These are phyloP conservation scores for Kazachstania sp. DNA, from an alignment of 1,139 yeast genomes.

Conservation along the genomic window DNA sequence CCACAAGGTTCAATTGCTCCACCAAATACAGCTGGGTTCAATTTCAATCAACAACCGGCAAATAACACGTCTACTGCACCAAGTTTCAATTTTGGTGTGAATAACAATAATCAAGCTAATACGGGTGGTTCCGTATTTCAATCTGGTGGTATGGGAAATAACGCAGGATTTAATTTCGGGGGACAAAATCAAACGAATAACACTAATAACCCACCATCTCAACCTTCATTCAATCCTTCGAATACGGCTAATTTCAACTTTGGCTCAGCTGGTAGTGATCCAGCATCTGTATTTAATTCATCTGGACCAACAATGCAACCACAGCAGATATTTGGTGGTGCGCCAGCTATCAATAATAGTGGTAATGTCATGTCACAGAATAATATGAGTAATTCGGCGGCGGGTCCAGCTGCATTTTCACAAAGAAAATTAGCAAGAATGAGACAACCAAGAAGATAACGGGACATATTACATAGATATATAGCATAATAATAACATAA, in stretches of 20 bases:
- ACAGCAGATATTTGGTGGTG: constrained; percentile 16
- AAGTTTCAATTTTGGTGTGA: no score
- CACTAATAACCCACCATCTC: not conserved
- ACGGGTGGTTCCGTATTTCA: constrained; percentile 5
- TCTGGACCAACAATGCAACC: constrained; percentile 4
- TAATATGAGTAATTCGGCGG: not conserved
- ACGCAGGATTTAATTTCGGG: not conserved
- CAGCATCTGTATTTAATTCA: constrained; percentile 15
- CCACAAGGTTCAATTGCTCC: not conserved
- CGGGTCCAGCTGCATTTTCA: constrained; percentile 6
- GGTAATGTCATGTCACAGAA: constrained; percentile 5
- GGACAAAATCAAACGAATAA: not conserved
- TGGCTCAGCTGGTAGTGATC: constrained; percentile 15
- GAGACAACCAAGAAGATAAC: constrained; percentile 19
- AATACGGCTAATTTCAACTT: constrained; percentile 22
- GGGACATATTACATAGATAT: not conserved
- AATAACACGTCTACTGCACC: not conserved
- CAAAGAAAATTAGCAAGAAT: constrained; percentile 23
- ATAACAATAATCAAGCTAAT: not conserved
- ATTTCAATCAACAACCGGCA: not conserved
- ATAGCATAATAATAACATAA: not conserved
- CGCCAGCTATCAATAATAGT: not conserved
- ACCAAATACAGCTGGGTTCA: no score
- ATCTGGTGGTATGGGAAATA: not conserved
- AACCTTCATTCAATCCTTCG: constrained; percentile 14